A percentile compares a stretch with the other conserved stretches of the same genome.
phyloP scores from a whole-genome alignment of 805 yeast genomes.

The Candida adriatica region DNA sequence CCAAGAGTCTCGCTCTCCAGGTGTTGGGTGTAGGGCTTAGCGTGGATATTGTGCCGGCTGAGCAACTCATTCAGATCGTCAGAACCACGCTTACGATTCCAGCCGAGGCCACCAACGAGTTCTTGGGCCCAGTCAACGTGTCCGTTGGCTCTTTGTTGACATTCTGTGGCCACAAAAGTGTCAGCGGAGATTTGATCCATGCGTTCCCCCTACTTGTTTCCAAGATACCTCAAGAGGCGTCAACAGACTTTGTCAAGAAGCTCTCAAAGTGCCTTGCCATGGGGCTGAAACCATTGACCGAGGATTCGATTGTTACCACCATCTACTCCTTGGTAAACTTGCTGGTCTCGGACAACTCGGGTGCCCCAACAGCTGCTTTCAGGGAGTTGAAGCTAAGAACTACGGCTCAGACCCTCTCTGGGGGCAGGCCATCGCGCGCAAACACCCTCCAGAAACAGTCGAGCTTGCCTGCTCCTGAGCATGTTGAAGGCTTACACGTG shows the following conservation, averaged over 20 bases:
- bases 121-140: constrained; percentile 43
- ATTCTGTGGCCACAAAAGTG: constrained; percentile 25
- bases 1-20: constrained; percentile 53
- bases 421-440: constrained; percentile 15
- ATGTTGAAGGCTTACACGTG: constrained; percentile 21
- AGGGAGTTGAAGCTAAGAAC: constrained; percentile 30
- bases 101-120: constrained; percentile 45
- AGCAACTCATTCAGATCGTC: constrained; percentile 38
- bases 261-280: constrained; percentile 55
- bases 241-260: constrained; percentile 40
- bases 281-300: constrained; percentile 62
- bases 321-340: constrained; percentile 79
- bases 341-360: constrained; percentile 48
- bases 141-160: constrained; percentile 52
- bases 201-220: constrained; percentile 43
- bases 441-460: constrained; percentile 15
- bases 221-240: constrained; percentile 39
- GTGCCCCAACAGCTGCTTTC: constrained; percentile 27
- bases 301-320: constrained; percentile 77
- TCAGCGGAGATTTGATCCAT: constrained; percentile 31
- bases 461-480: constrained; percentile 1
- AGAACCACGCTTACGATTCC: constrained; percentile 45
- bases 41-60: constrained; percentile 38
- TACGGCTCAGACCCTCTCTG: constrained; percentile 11
- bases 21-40: constrained; percentile 52